Conservation (phyloP, 495 filamentous ascomycete genomes). For the Aspergillus mulundensis region DNA sequence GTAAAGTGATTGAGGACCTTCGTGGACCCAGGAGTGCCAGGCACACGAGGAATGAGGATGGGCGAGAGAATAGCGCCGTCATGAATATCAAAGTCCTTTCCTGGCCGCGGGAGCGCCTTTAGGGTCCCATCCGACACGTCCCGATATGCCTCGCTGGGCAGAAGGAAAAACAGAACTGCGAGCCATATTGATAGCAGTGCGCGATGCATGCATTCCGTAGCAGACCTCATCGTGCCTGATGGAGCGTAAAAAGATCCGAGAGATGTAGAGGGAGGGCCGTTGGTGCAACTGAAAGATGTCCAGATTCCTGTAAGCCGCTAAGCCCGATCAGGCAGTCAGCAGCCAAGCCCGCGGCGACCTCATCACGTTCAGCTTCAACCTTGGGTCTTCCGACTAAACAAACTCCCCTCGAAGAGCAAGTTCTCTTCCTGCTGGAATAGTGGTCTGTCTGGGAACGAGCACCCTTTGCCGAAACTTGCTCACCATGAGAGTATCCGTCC, state of each 20-base stretch:
- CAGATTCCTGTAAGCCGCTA: constrained; percentile 1
- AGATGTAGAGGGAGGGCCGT: neutral
- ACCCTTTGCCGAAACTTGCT: neutral
- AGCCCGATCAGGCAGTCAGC: constrained; percentile 4
- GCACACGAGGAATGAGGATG: constrained; percentile 84
- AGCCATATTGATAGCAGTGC: constrained; percentile 30
- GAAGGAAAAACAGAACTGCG: constrained; percentile 25
- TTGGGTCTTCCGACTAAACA: neutral
- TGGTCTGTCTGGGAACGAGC: neutral
- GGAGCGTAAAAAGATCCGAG: neutral
- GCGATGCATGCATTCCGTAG: constrained; percentile 26
- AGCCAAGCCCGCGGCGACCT: neutral
- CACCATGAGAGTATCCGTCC: constrained; percentile 29
- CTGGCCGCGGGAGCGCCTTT: constrained; percentile 59
- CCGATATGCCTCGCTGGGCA: constrained; percentile 56
- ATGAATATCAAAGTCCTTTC: constrained; percentile 75
- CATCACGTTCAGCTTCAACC: constrained; percentile 10
- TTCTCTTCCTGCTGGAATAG: neutral
- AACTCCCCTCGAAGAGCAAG: neutral
- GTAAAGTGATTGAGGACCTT: constrained; percentile 77
- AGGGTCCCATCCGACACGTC: constrained; percentile 70
- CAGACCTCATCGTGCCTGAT: constrained; percentile 26
- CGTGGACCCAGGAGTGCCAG: constrained; percentile 74
- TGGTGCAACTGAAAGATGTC: constrained; percentile 5
- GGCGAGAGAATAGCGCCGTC: constrained; percentile 74